phyloP scores from a whole-genome alignment of 495 filamentous ascomycete genomes.

The Pseudotulostoma volvatum region DNA sequence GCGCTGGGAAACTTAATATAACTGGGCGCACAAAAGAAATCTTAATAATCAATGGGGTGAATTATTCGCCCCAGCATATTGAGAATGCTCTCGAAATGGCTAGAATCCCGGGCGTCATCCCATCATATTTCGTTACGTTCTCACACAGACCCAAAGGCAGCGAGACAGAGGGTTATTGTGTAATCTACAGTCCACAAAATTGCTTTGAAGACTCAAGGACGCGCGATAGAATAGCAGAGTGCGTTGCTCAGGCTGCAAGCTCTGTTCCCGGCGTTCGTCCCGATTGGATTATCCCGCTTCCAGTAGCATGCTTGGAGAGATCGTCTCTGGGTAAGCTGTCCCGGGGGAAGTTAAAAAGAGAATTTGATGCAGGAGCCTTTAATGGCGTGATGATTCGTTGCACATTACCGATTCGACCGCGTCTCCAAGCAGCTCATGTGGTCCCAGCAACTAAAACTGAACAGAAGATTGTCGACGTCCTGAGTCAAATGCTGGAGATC shows the following conservation, averaged over 20 bases:
- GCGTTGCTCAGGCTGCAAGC: background rate
- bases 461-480: conserved; percentile 4
- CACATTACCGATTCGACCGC: conserved; percentile 1
- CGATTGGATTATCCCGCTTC: conserved; percentile 8
- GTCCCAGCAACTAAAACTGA: conserved; percentile 4
- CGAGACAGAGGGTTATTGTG: conserved; percentile 19
- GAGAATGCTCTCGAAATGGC: conserved; percentile 27
- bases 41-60: conserved; percentile 39
- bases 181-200: conserved; percentile 19
- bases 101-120: conserved; percentile 13
- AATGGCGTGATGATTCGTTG: conserved; percentile 4
- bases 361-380: conserved; percentile 15
- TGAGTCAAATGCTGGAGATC: conserved; percentile 10
- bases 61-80: conserved; percentile 25
- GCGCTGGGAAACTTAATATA: conserved; percentile 37
- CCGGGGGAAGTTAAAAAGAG: conserved; percentile 9
- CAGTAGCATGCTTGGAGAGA: conserved; percentile 9
- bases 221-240: conserved; percentile 1
- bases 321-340: conserved; percentile 35
- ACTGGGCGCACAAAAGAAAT: conserved; percentile 37
- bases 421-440: background rate
- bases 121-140: conserved; percentile 16
- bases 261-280: background rate
- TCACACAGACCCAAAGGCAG: conserved; percentile 10
- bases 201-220: background rate